phyloP scores from a whole-genome alignment of 1,284 basidiomycete species.

The Cryptococcus floricola region DNA sequence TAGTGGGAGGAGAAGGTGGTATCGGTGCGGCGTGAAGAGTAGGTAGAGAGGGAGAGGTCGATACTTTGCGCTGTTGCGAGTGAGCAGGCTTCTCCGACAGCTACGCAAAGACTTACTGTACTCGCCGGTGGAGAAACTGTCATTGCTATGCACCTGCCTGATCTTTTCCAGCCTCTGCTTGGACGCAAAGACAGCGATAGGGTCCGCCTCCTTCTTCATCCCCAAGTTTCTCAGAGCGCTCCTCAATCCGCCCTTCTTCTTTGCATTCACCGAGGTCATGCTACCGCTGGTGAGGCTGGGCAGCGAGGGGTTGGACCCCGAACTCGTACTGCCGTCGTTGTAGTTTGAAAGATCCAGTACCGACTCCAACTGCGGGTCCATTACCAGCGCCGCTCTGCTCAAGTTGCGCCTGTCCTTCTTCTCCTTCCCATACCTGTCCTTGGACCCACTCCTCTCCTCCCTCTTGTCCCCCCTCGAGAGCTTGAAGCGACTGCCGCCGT shows the following conservation, averaged over 20 bases:
- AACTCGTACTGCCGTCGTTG: slow-evolving; percentile 4
- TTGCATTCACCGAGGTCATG: not conserved
- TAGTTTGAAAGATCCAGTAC: slow-evolving; percentile 19
- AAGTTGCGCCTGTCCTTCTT: slow-evolving; percentile 10
- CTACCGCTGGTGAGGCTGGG: slow-evolving; percentile 1
- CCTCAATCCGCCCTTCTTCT: slow-evolving; percentile 27
- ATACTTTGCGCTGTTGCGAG: slow-evolving; percentile 7
- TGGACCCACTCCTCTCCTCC: not conserved
- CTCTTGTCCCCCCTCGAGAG: not conserved
- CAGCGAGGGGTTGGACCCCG: slow-evolving; percentile 3
- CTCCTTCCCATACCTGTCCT: slow-evolving; percentile 9
- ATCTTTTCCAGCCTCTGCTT: slow-evolving; percentile 1
- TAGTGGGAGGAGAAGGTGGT: slow-evolving; percentile 9
- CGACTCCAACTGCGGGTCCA: slow-evolving; percentile 20
- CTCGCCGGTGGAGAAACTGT: slow-evolving; percentile 9
- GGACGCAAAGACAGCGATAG: not conserved
- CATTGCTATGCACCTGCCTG: slow-evolving; percentile 8
- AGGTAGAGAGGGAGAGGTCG: slow-evolving; percentile 5
- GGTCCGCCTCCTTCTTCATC: slow-evolving; percentile 10
- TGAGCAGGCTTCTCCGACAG: not conserved
- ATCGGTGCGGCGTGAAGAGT: slow-evolving; percentile 6
- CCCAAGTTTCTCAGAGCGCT: slow-evolving; percentile 20
- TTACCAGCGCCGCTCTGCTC: slow-evolving; percentile 8
- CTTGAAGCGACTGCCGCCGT: not conserved
- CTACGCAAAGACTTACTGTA: slow-evolving; percentile 8